Conservation (phyloP, 73 alveolate genomes). For the Tetrahymena elliotti region DNA sequence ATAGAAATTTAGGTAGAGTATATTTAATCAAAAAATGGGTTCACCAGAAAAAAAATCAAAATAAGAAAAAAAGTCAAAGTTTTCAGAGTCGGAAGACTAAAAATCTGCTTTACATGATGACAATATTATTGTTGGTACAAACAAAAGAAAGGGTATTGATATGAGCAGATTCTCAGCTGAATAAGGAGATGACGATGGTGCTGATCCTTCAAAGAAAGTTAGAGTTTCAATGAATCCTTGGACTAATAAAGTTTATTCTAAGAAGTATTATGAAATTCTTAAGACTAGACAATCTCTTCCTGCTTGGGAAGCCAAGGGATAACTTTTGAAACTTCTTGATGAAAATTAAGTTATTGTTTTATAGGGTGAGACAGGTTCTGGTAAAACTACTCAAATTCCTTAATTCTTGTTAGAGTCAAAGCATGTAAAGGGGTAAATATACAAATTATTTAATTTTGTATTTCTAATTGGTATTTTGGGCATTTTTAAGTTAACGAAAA, state of each 20-base stretch:
- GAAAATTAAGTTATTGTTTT: constrained; percentile 75
- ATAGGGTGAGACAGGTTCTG: constrained; percentile 98
- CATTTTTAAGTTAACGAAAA: no score
- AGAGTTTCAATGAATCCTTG: not conserved
- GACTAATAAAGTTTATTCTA: constrained; percentile 65
- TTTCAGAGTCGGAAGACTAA: not conserved
- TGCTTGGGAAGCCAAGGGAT: constrained; percentile 90
- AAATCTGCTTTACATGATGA: not conserved
- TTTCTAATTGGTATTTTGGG: no score
- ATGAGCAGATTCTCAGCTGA: not conserved
- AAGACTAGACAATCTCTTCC: constrained; percentile 86
- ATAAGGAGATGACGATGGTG: not conserved
- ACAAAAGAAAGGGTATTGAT: not conserved
- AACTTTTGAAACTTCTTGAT: constrained; percentile 70
- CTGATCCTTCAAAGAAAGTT: not conserved
- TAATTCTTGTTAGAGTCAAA: constrained; percentile 75
- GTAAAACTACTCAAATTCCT: constrained; percentile 98
- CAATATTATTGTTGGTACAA: not conserved
- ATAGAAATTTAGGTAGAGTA: not conserved
- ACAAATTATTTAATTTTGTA: constrained; percentile 11
- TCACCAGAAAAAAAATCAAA: not conserved
- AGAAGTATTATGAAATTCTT: constrained; percentile 54
- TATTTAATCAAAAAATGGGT: not conserved
- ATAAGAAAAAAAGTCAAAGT: not conserved
- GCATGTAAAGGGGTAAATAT: constrained; percentile 34